Conservation (phyloP, 1,284 basidiomycete genomes). For the Austroboletus niveus region DNA sequence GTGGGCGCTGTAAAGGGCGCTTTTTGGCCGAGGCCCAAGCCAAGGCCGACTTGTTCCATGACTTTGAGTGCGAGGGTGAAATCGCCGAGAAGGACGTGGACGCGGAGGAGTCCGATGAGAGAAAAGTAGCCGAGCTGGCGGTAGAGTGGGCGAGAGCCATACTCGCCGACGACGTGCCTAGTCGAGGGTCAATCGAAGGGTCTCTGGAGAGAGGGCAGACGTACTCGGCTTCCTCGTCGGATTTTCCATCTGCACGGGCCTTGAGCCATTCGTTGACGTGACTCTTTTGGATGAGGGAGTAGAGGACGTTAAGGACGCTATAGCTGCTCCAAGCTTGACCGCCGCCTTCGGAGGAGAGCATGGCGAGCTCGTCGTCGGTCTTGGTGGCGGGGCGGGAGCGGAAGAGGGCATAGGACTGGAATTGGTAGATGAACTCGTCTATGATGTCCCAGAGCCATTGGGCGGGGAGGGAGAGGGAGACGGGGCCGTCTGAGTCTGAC, state of each 20-base stretch:
- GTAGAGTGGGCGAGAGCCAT: constrained; percentile 87
- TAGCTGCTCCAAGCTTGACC: constrained; percentile 91
- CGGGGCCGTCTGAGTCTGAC: constrained; percentile 95
- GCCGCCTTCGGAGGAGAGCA: constrained; percentile 72
- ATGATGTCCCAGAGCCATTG: constrained; percentile 99
- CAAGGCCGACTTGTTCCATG: constrained; percentile 91
- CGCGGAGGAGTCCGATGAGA: constrained; percentile 91
- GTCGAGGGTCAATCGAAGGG: constrained; percentile 5
- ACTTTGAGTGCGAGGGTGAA: constrained; percentile 95
- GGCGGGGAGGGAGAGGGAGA: constrained; percentile 87
- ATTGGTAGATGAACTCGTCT: constrained; percentile 99
- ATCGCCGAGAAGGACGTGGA: constrained; percentile 95
- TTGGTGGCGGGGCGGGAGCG: constrained; percentile 83
- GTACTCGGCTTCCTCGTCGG: constrained; percentile 79
- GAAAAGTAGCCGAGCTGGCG: constrained; percentile 98
- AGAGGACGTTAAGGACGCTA: constrained; percentile 95
- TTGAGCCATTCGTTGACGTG: constrained; percentile 92
- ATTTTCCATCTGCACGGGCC: constrained; percentile 79
- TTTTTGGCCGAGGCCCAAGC: constrained; percentile 85
- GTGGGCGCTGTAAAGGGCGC: constrained; percentile 88
- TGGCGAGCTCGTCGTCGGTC: constrained; percentile 83
- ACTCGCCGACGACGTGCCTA: constrained; percentile 89
- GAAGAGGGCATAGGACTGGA: constrained; percentile 94
- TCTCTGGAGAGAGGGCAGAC: constrained; percentile 29
- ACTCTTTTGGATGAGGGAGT: constrained; percentile 97